Evolutionary conservation across 2,329 filamentous ascomycete species (phyloP).

Genomic region (Aureobasidium sp.): DNA sequence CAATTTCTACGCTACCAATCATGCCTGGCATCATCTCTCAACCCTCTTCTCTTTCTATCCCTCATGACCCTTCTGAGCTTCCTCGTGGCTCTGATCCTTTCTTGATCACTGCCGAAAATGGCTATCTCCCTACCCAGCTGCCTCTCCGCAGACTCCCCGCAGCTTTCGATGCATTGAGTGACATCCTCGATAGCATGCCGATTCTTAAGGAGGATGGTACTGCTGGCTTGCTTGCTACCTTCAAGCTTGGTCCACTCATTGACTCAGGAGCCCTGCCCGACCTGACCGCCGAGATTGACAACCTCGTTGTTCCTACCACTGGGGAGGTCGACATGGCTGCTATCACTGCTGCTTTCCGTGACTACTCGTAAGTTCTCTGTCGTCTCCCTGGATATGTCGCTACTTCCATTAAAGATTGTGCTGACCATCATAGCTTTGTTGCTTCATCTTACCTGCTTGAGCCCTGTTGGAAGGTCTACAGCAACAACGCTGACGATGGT

Average conservation of each 20-base stretch:
- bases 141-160: slow-evolving; percentile 65
- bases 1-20: background rate
- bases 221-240: slow-evolving; percentile 80
- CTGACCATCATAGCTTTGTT: slow-evolving; percentile 61
- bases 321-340: slow-evolving; percentile 76
- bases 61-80: slow-evolving; percentile 67
- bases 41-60: slow-evolving; percentile 58
- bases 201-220: slow-evolving; percentile 77
- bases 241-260: slow-evolving; percentile 79
- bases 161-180: slow-evolving; percentile 78
- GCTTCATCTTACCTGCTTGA: slow-evolving; percentile 92
- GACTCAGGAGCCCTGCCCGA: slow-evolving; percentile 73
- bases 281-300: slow-evolving; percentile 70
- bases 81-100: slow-evolving; percentile 66
- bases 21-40: slow-evolving; percentile 19
- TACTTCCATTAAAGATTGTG: no score
- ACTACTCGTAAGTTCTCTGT: slow-evolving; percentile 77
- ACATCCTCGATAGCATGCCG: slow-evolving; percentile 80
- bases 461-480: slow-evolving; percentile 83
- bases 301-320: slow-evolving; percentile 56
- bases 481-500: slow-evolving; percentile 61
- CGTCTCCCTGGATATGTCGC: no score
- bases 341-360: slow-evolving; percentile 88
- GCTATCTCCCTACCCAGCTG: slow-evolving; percentile 73
- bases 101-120: slow-evolving; percentile 80